Evolutionary conservation across 2,329 filamentous ascomycete species (phyloP).

Genomic region (Periconia digitata): DNA sequence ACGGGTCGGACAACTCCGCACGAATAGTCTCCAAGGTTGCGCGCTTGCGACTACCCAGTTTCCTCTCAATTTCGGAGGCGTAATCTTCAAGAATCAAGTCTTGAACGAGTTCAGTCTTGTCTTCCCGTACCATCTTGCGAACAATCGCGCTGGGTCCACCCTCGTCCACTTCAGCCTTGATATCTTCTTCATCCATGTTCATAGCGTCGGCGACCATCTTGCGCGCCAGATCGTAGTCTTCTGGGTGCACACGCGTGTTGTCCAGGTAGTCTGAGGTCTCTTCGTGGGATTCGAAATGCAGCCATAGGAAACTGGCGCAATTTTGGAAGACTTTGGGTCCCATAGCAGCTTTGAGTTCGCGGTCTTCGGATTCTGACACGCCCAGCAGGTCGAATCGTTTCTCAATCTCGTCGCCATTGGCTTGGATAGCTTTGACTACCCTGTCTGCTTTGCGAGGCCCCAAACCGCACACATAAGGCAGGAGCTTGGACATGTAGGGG

Average conservation of each 20-base stretch:
- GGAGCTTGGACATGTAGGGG: conserved; percentile 77
- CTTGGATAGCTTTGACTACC: conserved; percentile 85
- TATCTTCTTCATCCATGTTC: conserved; percentile 95
- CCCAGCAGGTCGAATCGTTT: conserved; percentile 87
- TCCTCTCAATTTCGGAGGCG: conserved; percentile 88
- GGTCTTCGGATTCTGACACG: conserved; percentile 71
- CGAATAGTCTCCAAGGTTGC: conserved; percentile 96
- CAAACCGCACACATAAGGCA: conserved; percentile 88
- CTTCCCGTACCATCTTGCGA: conserved; percentile 90
- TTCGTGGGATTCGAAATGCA: conserved; percentile 83
- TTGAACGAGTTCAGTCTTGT: conserved; percentile 92
- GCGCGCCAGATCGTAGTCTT: conserved; percentile 95
- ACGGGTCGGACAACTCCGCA: conserved; percentile 86
- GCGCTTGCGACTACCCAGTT: conserved; percentile 91
- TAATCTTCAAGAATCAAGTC: conserved; percentile 96
- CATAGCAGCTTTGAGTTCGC: conserved; percentile 54
- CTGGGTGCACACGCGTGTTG: conserved; percentile 94
- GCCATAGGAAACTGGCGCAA: conserved; percentile 91
- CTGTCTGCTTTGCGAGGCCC: conserved; percentile 88
- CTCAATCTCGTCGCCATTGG: conserved; percentile 82
- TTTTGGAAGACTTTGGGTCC: conserved; percentile 94
- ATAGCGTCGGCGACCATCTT: conserved; percentile 98
- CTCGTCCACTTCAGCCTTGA: conserved; percentile 90
- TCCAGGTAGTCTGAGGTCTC: conserved; percentile 87
- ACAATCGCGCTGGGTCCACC: conserved; percentile 89